Evolutionary conservation across 176 grass and related monocot genomes (phyloP).

Genomic region (Luzula sylvatica): DNA sequence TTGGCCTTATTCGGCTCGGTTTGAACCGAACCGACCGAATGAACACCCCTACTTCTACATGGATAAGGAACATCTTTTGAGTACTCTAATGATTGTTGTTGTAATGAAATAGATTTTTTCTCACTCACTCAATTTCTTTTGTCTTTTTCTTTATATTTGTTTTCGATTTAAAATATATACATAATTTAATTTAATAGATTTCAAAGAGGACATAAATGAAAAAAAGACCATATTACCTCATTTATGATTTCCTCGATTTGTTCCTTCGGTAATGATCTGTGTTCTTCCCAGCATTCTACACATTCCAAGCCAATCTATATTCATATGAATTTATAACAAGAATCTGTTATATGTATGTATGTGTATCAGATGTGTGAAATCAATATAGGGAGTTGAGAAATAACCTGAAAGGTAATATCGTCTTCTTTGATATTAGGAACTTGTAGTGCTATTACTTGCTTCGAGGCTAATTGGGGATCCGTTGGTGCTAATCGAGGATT

Average conservation of each 20-base stretch:
- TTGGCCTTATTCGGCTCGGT: too few species aligned
- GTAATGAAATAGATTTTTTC: too few species aligned
- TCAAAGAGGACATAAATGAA: not conserved
- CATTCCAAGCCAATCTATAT: conserved; percentile 10
- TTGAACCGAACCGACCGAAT: too few species aligned
- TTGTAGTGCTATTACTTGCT: not conserved
- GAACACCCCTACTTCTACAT: too few species aligned
- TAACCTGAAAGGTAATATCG: conserved; percentile 20
- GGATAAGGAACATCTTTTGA: too few species aligned
- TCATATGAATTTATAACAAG: not conserved
- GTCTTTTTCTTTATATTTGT: not conserved
- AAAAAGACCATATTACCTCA: conserved; percentile 4
- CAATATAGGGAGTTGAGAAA: conserved; percentile 1
- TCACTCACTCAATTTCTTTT: too few species aligned
- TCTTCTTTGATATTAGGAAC: conserved; percentile 16
- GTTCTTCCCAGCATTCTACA: conserved; percentile 1
- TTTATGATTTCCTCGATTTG: not conserved
- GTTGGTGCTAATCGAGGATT: conserved; percentile 2
- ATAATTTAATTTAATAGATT: not conserved
- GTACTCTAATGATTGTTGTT: too few species aligned
- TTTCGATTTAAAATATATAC: not conserved
- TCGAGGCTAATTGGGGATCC: not conserved
- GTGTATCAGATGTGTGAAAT: not conserved
- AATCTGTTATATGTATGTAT: not conserved
- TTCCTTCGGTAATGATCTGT: not conserved